Conservation (phyloP, 2,329 filamentous ascomycete species). For the Stachybotrys elegans region DNA sequence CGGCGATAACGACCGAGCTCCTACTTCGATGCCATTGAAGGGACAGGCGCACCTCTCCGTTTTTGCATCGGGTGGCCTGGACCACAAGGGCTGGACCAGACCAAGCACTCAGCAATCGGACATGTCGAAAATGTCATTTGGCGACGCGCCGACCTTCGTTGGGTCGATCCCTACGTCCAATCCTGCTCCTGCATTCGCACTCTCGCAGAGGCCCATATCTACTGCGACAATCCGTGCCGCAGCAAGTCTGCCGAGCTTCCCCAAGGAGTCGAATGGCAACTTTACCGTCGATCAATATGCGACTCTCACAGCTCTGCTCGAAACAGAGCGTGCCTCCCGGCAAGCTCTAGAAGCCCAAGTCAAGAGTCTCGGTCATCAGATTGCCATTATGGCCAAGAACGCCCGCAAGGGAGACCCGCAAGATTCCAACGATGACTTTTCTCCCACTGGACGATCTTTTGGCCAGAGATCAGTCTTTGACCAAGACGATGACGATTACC, state of each 20-base stretch:
- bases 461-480: constrained; percentile 36
- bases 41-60: constrained; percentile 16
- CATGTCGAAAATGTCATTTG: constrained; percentile 38
- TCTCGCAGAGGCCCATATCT: constrained; percentile 32
- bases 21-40: constrained; percentile 17
- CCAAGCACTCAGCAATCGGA: constrained; percentile 34
- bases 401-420: constrained; percentile 12
- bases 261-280: constrained; percentile 23
- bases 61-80: constrained; percentile 1
- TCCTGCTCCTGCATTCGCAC: constrained; percentile 4
- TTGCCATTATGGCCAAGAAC: constrained; percentile 41
- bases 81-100: constrained; percentile 10
- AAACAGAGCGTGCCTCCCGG: constrained; percentile 52
- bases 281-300: constrained; percentile 43
- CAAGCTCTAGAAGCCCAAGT: constrained; percentile 53
- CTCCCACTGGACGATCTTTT: constrained; percentile 29
- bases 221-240: constrained; percentile 43
- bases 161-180: constrained; percentile 35
- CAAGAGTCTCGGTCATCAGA: constrained; percentile 43
- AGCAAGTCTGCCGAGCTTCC: constrained; percentile 37
- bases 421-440: constrained; percentile 19
- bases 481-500: constrained; percentile 35
- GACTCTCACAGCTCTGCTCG: constrained; percentile 45
- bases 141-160: constrained; percentile 39
- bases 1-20: constrained; percentile 17